These are phyloP conservation scores for Pisolithus albus DNA, from an alignment of 768 basidiomycete genomes.

Conservation along the genomic window DNA sequence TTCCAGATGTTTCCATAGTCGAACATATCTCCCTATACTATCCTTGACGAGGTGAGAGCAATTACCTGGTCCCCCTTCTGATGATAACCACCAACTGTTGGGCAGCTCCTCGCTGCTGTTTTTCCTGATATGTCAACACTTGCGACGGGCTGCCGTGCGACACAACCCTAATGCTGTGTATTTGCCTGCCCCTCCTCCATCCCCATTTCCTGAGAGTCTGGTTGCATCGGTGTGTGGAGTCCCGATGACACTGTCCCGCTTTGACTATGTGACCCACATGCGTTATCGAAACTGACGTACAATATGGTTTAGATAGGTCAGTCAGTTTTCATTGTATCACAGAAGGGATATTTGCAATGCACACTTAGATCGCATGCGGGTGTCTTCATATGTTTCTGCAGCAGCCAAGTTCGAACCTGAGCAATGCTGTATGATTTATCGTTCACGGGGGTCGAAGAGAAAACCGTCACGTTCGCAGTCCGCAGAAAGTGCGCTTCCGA, in stretches of 20 bases:
- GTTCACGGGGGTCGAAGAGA: too few relatives aligned
- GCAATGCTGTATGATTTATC: too few relatives aligned
- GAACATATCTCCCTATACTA: conserved; percentile 87
- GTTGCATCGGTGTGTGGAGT: conserved; percentile 10
- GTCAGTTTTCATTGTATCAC: background rate
- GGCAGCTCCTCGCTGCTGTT: conserved; percentile 50
- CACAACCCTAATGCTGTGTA: background rate
- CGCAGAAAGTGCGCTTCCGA: too few relatives aligned
- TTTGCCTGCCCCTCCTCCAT: background rate
- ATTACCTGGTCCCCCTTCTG: background rate
- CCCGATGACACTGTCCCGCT: conserved; percentile 1
- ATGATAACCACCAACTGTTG: conserved; percentile 4
- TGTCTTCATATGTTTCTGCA: too few relatives aligned
- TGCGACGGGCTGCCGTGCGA: background rate
- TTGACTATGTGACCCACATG: conserved; percentile 30
- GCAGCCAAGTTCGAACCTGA: too few relatives aligned
- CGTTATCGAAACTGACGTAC: conserved; percentile 57
- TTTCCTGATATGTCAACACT: conserved; percentile 44
- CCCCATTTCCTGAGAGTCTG: conserved; percentile 6
- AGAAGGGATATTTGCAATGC: conserved; percentile 14
- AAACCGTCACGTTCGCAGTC: too few relatives aligned
- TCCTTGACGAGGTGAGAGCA: conserved; percentile 76
- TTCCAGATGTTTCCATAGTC: conserved; percentile 97
- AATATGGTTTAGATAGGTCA: background rate
- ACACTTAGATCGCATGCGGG: conserved; percentile 85